Percentiles rank a stretch among this genome's conserved stretches.
Evolutionary conservation across 2,329 filamentous ascomycete species (phyloP).

Genomic region (Plenodomus lindquistii): DNA sequence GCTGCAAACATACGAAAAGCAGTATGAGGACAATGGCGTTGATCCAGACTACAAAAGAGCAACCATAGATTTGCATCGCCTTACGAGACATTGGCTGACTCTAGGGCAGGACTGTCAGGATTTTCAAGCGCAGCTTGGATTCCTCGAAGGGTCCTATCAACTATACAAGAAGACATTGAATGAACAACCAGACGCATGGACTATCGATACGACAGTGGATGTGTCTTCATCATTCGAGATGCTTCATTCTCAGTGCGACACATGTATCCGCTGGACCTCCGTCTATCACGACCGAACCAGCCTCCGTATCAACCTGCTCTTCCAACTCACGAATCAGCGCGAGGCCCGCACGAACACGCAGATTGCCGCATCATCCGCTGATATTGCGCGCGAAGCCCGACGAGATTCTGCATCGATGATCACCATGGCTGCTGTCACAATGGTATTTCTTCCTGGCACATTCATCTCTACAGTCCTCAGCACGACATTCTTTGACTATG

Average conservation of each 20-base stretch:
- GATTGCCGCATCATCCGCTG: constrained; percentile 22
- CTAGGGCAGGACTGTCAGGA: constrained; percentile 24
- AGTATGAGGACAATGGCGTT: constrained; percentile 7
- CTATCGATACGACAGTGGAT: constrained; percentile 5
- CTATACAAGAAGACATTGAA: constrained; percentile 5
- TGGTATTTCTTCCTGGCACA: constrained; percentile 29
- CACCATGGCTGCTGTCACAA: constrained; percentile 29
- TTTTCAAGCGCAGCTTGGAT: constrained; percentile 18
- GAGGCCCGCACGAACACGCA: constrained; percentile 17
- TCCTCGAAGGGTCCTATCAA: constrained; percentile 16
- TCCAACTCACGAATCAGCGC: constrained; percentile 24
- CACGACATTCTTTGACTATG: constrained; percentile 22
- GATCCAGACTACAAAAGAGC: constrained; percentile 10
- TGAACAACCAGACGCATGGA: constrained; percentile 6
- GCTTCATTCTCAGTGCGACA: constrained; percentile 22
- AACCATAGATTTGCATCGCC: constrained; percentile 18
- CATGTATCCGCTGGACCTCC: constrained; percentile 20
- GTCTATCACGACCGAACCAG: constrained; percentile 24
- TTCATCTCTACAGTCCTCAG: constrained; percentile 20
- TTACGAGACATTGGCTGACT: constrained; percentile 25
- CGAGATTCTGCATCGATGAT: constrained; percentile 34
- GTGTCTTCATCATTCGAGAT: constrained; percentile 21
- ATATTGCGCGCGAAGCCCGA: constrained; percentile 23
- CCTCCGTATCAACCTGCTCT: constrained; percentile 29
- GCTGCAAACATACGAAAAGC: constrained; percentile 16